Percentiles rank a stretch among this genome's conserved stretches.
Conservation (phyloP, 441 rosid genomes). For the Croton setiger region DNA sequence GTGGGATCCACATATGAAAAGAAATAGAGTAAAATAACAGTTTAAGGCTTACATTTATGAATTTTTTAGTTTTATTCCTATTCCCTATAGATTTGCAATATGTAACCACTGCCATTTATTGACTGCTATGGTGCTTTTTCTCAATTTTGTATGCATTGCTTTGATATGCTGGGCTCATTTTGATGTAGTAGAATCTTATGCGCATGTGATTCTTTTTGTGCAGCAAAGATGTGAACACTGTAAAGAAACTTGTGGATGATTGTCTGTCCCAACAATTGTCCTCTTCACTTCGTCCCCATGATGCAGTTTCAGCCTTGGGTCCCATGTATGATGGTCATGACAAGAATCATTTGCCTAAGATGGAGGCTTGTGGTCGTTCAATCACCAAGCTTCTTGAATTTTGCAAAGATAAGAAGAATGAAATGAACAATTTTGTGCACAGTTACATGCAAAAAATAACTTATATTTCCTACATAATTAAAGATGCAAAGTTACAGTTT, state of each 20-base stretch:
- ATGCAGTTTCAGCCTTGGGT: conserved; percentile 98
- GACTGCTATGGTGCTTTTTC: neutral
- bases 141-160: neutral
- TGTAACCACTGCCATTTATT: neutral
- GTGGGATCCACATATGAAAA: too few relatives aligned
- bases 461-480: conserved; percentile 58
- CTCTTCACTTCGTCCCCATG: conserved; percentile 95
- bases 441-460: conserved; percentile 81
- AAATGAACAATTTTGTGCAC: conserved; percentile 85
- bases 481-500: conserved; percentile 87
- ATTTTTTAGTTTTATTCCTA: neutral
- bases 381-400: conserved; percentile 62
- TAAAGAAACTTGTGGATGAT: conserved; percentile 94
- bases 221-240: conserved; percentile 97
- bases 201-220: conserved; percentile 29
- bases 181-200: conserved; percentile 10
- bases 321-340: conserved; percentile 98
- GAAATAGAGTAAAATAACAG: too few relatives aligned
- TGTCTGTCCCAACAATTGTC: conserved; percentile 76
- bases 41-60: too few relatives aligned
- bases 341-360: conserved; percentile 83
- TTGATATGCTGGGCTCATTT: conserved; percentile 2
- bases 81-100: neutral
- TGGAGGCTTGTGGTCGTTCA: conserved; percentile 61
- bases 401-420: conserved; percentile 80